These are phyloP conservation scores for Aspergillus bridgeri DNA, from an alignment of 495 filamentous ascomycete species.

Conservation along the genomic window DNA sequence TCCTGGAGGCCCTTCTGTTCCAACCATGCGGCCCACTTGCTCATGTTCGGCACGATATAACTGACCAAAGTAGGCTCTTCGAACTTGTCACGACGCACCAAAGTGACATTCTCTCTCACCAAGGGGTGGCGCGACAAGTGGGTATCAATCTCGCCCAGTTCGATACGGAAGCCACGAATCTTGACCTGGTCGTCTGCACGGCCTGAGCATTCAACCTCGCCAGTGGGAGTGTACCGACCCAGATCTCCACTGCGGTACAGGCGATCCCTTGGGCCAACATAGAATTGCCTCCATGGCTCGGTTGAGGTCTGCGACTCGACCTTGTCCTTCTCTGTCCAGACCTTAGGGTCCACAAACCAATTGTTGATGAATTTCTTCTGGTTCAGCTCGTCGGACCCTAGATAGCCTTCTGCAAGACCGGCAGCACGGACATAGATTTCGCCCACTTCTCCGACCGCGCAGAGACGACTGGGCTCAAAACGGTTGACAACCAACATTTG, in stretches of 20 bases:
- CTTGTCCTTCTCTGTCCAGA: conserved; percentile 66
- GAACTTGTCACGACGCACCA: conserved; percentile 82
- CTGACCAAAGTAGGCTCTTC: conserved; percentile 88
- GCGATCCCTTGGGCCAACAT: conserved; percentile 79
- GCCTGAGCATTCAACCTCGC: conserved; percentile 71
- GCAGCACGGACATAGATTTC: conserved; percentile 88
- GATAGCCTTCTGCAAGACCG: conserved; percentile 85
- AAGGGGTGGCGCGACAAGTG: conserved; percentile 74
- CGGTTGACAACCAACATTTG: conserved; percentile 89
- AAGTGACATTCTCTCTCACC: conserved; percentile 81
- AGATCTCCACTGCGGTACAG: conserved; percentile 84
- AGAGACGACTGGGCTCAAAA: conserved; percentile 66
- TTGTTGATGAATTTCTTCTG: conserved; percentile 80
- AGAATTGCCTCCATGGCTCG: conserved; percentile 73
- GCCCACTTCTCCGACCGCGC: conserved; percentile 76
- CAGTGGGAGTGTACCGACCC: conserved; percentile 68
- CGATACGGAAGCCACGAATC: conserved; percentile 92
- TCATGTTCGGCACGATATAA: conserved; percentile 83
- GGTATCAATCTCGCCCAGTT: conserved; percentile 90
- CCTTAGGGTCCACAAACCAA: conserved; percentile 78
- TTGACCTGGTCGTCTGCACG: conserved; percentile 90
- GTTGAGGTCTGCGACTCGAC: conserved; percentile 30
- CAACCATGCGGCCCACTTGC: conserved; percentile 67
- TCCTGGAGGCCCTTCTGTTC: conserved; percentile 52
- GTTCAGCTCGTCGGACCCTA: conserved; percentile 66